These are phyloP conservation scores for Oxytropis ochrocephala DNA, from an alignment of 306 rosid species.

Conservation along the genomic window DNA sequence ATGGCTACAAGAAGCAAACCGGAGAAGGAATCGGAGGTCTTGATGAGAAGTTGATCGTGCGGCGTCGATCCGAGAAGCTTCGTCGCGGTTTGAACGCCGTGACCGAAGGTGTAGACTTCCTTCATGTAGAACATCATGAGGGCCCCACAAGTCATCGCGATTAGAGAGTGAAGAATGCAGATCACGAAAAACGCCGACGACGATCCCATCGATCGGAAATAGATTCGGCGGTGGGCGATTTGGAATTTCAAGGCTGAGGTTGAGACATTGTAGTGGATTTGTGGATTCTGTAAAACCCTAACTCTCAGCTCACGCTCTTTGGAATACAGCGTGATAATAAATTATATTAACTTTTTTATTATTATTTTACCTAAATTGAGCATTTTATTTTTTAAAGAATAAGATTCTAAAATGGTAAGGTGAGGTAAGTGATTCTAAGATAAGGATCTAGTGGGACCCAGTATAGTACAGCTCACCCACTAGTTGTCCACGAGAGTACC, in stretches of 20 bases:
- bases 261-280: neutral
- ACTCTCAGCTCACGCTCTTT: neutral
- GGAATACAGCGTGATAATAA: neutral
- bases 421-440: neutral
- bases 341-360: too few relatives aligned
- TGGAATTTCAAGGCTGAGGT: neutral
- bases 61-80: conserved; percentile 87
- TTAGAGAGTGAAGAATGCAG: conserved; percentile 67
- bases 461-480: neutral
- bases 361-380: neutral
- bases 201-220: conserved; percentile 21
- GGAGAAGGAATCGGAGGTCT: conserved; percentile 90
- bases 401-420: neutral
- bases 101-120: conserved; percentile 78
- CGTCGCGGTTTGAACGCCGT: conserved; percentile 54
- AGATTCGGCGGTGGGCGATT: neutral
- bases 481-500: neutral
- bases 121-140: conserved; percentile 96
- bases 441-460: conserved; percentile 23
- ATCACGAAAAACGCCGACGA: conserved; percentile 67
- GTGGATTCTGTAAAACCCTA: conserved; percentile 24
- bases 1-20: conserved; percentile 75
- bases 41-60: conserved; percentile 87
- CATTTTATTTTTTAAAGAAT: neutral
- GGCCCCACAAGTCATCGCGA: conserved; percentile 59